These are phyloP conservation scores for Pleurotus tuoliensis DNA, from an alignment of 768 basidiomycete genomes.

Conservation along the genomic window DNA sequence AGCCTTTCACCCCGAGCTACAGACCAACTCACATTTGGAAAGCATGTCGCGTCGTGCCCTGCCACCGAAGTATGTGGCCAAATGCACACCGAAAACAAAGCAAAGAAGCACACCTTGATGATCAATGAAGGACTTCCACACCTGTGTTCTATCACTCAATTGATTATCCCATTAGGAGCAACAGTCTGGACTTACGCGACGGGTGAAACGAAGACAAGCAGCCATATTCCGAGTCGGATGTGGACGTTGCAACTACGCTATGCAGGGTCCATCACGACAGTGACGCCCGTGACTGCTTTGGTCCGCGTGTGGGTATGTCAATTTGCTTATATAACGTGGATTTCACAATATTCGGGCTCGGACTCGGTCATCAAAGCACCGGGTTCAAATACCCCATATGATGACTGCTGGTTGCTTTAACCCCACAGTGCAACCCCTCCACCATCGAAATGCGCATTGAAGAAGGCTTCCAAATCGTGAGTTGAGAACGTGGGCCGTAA, in stretches of 20 bases:
- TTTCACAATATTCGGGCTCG: neutral
- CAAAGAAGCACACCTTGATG: conserved; percentile 50
- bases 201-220: conserved; percentile 70
- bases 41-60: conserved; percentile 81
- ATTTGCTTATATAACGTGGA: neutral
- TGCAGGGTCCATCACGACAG: neutral
- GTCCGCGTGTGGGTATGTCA: too few species aligned
- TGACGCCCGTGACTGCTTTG: neutral
- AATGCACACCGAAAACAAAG: neutral
- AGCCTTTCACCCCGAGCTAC: neutral
- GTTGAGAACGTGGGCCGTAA: conserved; percentile 3
- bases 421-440: neutral
- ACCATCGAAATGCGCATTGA: conserved; percentile 53
- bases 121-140: conserved; percentile 79
- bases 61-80: conserved; percentile 12
- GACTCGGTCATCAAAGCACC: neutral
- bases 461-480: conserved; percentile 62
- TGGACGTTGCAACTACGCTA: too few species aligned
- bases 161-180: neutral
- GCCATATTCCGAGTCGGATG: conserved; percentile 35
- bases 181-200: conserved; percentile 36
- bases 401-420: neutral
- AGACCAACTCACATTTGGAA: conserved; percentile 57
- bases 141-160: conserved; percentile 34
- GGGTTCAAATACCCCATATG: conserved; percentile 4